Evolutionary conservation across 73 alveolate species (phyloP).

Genomic region (Paramecium biaurelia): DNA sequence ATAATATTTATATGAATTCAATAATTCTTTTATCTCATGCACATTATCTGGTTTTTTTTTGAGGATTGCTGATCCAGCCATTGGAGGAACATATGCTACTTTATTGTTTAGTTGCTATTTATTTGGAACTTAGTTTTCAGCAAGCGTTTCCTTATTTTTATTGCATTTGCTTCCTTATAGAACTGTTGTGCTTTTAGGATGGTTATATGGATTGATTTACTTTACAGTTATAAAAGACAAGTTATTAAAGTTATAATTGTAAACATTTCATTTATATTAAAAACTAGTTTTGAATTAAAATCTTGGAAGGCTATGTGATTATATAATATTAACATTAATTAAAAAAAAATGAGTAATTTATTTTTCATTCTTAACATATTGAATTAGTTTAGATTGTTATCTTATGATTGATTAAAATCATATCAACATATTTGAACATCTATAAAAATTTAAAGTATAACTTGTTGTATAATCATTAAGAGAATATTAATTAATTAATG

Average conservation of each 20-base stretch:
- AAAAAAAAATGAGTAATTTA: neutral
- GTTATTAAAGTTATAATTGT: neutral
- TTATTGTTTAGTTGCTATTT: neutral
- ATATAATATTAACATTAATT: neutral
- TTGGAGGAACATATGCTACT: constrained; percentile 39
- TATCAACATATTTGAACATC: too few species aligned
- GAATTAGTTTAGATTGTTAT: too few species aligned
- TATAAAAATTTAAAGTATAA: too few species aligned
- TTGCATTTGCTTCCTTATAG: constrained; percentile 2
- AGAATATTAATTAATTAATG: too few species aligned
- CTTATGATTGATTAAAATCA: too few species aligned
- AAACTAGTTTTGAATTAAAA: neutral
- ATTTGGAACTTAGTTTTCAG: constrained; percentile 1
- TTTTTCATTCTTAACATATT: too few species aligned
- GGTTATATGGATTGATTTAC: constrained; percentile 32
- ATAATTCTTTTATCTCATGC: neutral
- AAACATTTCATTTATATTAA: neutral
- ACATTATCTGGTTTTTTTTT: neutral
- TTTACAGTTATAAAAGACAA: neutral
- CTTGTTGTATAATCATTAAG: too few species aligned
- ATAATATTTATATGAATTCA: neutral
- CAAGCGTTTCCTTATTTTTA: neutral
- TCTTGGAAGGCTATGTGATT: neutral
- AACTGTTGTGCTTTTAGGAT: constrained; percentile 4
- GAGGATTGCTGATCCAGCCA: neutral